These are phyloP conservation scores for Bipolaris cookei DNA, from an alignment of 2,329 filamentous ascomycete species.

Conservation along the genomic window DNA sequence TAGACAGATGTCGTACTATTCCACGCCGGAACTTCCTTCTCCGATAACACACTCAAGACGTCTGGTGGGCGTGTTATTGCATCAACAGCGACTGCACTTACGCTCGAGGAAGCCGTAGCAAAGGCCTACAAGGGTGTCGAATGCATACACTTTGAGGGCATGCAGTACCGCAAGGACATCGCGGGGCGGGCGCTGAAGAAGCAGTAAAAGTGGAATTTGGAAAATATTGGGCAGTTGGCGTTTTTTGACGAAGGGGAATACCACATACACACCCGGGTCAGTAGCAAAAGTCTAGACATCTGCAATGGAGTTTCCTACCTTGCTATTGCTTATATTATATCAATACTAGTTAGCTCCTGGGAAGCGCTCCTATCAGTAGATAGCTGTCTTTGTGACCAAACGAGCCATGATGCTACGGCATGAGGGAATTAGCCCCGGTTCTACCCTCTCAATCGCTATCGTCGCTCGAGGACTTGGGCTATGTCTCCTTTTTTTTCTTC, in stretches of 20 bases:
- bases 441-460: background rate
- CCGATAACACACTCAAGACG: constrained; percentile 70
- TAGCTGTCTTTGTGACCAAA: background rate
- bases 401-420: background rate
- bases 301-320: constrained; percentile 6
- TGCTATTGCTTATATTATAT: background rate
- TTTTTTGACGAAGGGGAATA: constrained; percentile 4
- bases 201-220: constrained; percentile 8
- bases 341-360: background rate
- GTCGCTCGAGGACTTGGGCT: constrained; percentile 8
- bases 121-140: constrained; percentile 86
- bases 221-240: background rate
- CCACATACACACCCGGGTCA: background rate
- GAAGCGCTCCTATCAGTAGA: background rate
- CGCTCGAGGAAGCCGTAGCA: constrained; percentile 80
- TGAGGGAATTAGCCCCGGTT: no score
- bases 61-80: constrained; percentile 92
- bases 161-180: constrained; percentile 94
- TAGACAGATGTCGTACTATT: constrained; percentile 71
- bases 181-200: constrained; percentile 61
- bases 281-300: background rate
- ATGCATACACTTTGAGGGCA: constrained; percentile 80
- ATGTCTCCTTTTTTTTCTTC: constrained; percentile 20
- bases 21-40: constrained; percentile 82
- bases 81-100: constrained; percentile 77